phyloP scores from a whole-genome alignment of 1,284 basidiomycete genomes.

The Trichosporon faecale region DNA sequence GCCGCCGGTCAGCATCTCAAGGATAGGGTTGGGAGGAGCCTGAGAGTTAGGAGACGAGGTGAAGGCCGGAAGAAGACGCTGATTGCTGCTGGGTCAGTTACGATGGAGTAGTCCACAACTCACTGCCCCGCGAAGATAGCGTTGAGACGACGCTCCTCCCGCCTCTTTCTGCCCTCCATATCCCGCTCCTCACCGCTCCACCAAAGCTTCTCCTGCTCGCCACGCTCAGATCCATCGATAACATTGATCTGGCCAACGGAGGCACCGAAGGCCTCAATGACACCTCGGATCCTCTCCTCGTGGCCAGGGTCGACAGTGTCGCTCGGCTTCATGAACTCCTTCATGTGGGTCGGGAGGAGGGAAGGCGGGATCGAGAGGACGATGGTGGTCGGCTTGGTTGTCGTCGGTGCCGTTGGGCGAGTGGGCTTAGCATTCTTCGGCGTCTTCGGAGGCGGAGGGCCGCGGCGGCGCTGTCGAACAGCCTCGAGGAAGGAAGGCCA shows the following conservation, averaged over 20 bases:
- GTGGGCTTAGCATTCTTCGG: background rate
- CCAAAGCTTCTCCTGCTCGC: conserved; percentile 35
- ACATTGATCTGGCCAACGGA: conserved; percentile 24
- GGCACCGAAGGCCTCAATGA: conserved; percentile 27
- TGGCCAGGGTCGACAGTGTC: conserved; percentile 40
- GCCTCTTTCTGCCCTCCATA: conserved; percentile 26
- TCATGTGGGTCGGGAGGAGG: conserved; percentile 56
- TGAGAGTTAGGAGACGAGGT: background rate
- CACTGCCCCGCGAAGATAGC: conserved; percentile 28
- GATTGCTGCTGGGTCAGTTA: conserved; percentile 15
- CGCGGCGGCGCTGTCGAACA: conserved; percentile 63
- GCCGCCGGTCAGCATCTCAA: conserved; percentile 20
- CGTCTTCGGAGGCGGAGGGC: conserved; percentile 13
- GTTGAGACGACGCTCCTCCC: conserved; percentile 33
- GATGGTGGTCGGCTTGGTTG: conserved; percentile 63
- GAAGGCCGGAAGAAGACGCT: conserved; percentile 23
- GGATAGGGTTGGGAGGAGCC: conserved; percentile 15
- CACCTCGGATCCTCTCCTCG: conserved; percentile 28
- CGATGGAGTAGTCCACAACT: background rate
- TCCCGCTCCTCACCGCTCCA: conserved; percentile 44
- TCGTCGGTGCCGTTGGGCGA: conserved; percentile 3
- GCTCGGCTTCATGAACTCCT: conserved; percentile 14
- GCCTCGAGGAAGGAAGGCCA: conserved; percentile 72
- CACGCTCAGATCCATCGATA: conserved; percentile 18
- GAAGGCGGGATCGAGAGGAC: conserved; percentile 78